Conservation (phyloP, 2,329 filamentous ascomycete genomes). For the Balansia obtecta region DNA sequence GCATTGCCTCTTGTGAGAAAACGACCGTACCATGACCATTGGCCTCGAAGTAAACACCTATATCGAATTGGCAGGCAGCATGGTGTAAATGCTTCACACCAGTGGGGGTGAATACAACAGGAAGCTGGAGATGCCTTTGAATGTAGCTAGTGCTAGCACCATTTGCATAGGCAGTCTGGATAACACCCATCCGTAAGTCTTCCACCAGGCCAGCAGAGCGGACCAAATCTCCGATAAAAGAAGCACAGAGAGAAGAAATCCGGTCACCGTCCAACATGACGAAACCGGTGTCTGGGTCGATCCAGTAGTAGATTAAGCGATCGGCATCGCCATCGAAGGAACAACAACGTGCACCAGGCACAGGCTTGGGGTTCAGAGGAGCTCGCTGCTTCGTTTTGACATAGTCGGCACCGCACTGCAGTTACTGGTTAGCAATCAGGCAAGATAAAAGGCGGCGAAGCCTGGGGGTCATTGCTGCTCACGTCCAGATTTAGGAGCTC, state of each 20-base stretch:
- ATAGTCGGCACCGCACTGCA: constrained; percentile 81
- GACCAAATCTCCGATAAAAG: constrained; percentile 83
- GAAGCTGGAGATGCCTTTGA: constrained; percentile 73
- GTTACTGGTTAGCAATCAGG: constrained; percentile 5
- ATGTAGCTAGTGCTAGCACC: constrained; percentile 90
- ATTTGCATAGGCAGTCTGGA: constrained; percentile 97
- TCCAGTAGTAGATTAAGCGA: constrained; percentile 89
- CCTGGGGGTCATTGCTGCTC: constrained; percentile 19
- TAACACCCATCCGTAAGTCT: constrained; percentile 80
- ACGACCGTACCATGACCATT: constrained; percentile 96
- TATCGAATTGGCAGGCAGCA: constrained; percentile 86
- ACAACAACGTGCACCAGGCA: constrained; percentile 66
- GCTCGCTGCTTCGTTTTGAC: constrained; percentile 95
- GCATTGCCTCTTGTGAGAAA: constrained; percentile 75
- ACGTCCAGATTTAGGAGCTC: constrained; percentile 83
- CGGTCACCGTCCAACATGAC: constrained; percentile 91
- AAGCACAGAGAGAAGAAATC: constrained; percentile 86
- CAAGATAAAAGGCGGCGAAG: background rate
- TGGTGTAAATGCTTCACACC: constrained; percentile 98
- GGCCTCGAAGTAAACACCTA: constrained; percentile 97
- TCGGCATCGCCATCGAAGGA: constrained; percentile 94
- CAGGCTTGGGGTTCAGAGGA: constrained; percentile 69
- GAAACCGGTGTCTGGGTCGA: constrained; percentile 71
- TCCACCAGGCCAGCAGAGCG: constrained; percentile 65
- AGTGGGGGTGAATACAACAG: constrained; percentile 85